Conservation (phyloP, 2,329 filamentous ascomycete genomes). For the Metarhizium guizhouense region DNA sequence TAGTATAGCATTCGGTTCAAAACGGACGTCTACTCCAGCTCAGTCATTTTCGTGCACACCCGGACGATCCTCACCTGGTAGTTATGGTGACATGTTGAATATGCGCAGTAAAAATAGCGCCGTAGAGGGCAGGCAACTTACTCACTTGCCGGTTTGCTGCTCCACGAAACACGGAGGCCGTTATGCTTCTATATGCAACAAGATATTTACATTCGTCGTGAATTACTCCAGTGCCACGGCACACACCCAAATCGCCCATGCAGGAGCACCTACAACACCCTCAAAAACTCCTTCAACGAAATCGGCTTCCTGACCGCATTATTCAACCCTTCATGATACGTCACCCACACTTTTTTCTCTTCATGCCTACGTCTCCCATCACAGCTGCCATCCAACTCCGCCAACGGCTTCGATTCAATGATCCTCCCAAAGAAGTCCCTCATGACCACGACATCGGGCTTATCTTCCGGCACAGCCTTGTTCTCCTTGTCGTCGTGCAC, state of each 20-base stretch:
- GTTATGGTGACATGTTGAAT: too few relatives aligned
- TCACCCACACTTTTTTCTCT: conserved; percentile 68
- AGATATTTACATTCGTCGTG: neutral
- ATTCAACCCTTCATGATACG: conserved; percentile 81
- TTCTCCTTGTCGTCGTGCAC: conserved; percentile 30
- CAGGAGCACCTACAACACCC: conserved; percentile 39
- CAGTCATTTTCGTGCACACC: too few relatives aligned
- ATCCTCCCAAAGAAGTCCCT: conserved; percentile 81
- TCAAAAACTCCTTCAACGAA: conserved; percentile 69
- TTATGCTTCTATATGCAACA: too few relatives aligned
- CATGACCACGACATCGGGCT: conserved; percentile 42
- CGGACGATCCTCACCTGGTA: too few relatives aligned
- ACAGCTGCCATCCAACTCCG: conserved; percentile 31
- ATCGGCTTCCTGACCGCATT: conserved; percentile 89
- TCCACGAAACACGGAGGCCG: too few relatives aligned
- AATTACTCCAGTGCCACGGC: neutral
- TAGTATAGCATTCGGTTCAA: too few relatives aligned
- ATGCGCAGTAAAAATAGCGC: too few relatives aligned
- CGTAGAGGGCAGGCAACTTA: too few relatives aligned
- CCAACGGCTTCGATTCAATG: conserved; percentile 36
- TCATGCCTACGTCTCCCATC: conserved; percentile 30
- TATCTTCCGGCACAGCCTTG: conserved; percentile 18
- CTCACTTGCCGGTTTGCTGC: too few relatives aligned
- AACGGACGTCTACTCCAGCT: too few relatives aligned
- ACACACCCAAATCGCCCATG: neutral